Percentiles rank a stretch among this genome's conserved stretches.
These are phyloP conservation scores for Mariannaea elegans DNA, from an alignment of 2,329 filamentous ascomycete species.

Conservation along the genomic window DNA sequence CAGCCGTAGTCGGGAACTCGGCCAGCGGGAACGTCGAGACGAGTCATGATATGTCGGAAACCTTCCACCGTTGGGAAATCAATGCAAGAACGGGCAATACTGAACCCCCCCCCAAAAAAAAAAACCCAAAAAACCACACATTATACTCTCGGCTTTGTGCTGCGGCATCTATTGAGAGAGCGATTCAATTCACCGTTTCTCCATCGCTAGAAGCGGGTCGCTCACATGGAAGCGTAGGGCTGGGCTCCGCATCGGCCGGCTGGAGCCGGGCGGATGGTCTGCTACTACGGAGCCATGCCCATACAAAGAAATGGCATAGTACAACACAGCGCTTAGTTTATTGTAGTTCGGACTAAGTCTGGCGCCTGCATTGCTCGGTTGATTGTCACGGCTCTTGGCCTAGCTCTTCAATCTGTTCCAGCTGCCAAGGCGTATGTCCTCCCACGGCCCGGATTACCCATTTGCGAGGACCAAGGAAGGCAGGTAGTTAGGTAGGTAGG, in stretches of 20 bases:
- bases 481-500: too few species aligned
- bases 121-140: too few species aligned
- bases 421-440: not conserved
- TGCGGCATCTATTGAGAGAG: not conserved
- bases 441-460: not conserved
- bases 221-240: conserved; percentile 14
- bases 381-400: not conserved
- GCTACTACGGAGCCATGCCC: not conserved
- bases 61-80: not conserved
- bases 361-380: not conserved
- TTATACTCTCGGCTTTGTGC: not conserved
- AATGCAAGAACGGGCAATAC: not conserved
- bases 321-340: not conserved
- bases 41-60: not conserved
- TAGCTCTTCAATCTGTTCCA: not conserved
- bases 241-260: conserved; percentile 21
- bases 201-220: not conserved
- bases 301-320: not conserved
- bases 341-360: not conserved
- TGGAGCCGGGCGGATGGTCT: conserved; percentile 20
- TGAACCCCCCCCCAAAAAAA: too few species aligned
- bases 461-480: not conserved
- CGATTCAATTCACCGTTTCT: not conserved
- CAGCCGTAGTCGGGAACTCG: not conserved
- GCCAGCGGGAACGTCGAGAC: not conserved